Evolutionary conservation across 1,139 yeast genomes (phyloP).

Genomic region (Nakaseomyces kungkrabaensis): DNA sequence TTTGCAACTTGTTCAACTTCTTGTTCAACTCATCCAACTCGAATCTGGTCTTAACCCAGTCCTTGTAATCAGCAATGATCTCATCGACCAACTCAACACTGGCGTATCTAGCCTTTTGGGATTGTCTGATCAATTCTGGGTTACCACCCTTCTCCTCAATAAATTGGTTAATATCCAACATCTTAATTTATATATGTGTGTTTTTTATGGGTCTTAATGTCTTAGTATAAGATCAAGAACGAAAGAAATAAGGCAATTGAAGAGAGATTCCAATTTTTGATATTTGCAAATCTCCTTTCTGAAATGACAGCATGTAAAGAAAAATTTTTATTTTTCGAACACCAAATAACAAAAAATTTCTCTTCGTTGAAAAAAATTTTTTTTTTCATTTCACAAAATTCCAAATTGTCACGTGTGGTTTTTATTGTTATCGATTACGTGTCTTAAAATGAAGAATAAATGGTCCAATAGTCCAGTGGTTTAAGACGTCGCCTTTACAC

Average conservation of each 20-base stretch:
- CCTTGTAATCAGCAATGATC: conserved; percentile 80
- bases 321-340: too few relatives aligned
- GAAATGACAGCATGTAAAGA: too few relatives aligned
- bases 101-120: conserved; percentile 92
- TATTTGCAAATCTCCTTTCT: too few relatives aligned
- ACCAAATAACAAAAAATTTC: too few relatives aligned
- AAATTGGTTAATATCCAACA: conserved; percentile 89
- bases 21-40: conserved; percentile 87
- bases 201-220: too few relatives aligned
- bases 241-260: too few relatives aligned
- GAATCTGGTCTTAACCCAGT: conserved; percentile 88
- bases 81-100: conserved; percentile 93
- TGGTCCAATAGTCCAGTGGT: conserved; percentile 33
- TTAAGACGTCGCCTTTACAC: conserved; percentile 34
- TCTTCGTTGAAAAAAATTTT: too few relatives aligned
- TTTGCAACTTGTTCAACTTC: conserved; percentile 76
- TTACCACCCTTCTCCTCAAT: conserved; percentile 94
- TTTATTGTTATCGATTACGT: too few relatives aligned
- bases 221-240: background rate
- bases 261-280: too few relatives aligned
- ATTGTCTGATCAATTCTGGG: conserved; percentile 76
- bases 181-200: conserved; percentile 22
- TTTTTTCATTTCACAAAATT: too few relatives aligned
- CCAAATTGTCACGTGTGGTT: too few relatives aligned
- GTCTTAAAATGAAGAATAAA: background rate